These are phyloP conservation scores for Capsella bursapastoris DNA, from an alignment of 345 rosid genomes.

Conservation along the genomic window DNA sequence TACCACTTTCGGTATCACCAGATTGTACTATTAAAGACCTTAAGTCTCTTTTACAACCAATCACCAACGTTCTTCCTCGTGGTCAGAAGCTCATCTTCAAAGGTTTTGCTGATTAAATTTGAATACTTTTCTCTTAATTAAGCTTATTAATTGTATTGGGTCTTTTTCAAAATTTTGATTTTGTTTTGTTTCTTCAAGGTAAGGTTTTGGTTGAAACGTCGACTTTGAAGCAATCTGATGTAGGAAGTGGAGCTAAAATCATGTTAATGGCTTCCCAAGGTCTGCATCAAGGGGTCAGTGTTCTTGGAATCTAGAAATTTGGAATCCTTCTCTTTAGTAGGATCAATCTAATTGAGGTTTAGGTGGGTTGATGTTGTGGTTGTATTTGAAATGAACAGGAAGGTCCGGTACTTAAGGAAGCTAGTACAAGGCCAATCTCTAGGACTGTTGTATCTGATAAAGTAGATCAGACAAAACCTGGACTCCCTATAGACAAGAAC, in stretches of 20 bases:
- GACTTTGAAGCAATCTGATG: constrained; percentile 66
- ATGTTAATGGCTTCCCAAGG: constrained; percentile 97
- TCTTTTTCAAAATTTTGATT: constrained; percentile 8
- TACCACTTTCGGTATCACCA: constrained; percentile 56
- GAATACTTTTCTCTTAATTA: neutral
- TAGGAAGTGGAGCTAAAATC: constrained; percentile 71
- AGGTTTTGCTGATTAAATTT: constrained; percentile 48
- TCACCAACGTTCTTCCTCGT: constrained; percentile 92
- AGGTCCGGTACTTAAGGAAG: constrained; percentile 75
- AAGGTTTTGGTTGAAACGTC: constrained; percentile 69
- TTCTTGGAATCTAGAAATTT: constrained; percentile 8
- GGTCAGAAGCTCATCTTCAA: constrained; percentile 92
- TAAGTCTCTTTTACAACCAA: constrained; percentile 74
- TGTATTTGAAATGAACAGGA: constrained; percentile 49
- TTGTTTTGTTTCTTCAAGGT: constrained; percentile 50
- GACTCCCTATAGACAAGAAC: constrained; percentile 52
- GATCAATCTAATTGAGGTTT: constrained; percentile 21
- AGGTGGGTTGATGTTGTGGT: constrained; percentile 1
- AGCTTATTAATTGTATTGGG: neutral
- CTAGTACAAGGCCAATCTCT: constrained; percentile 54
- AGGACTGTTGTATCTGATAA: constrained; percentile 47
- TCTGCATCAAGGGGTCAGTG: constrained; percentile 86
- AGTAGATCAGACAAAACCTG: constrained; percentile 35
- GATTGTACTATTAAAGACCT: constrained; percentile 62
- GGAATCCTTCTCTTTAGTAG: constrained; percentile 6